A percentile compares a stretch with the other conserved stretches of the same genome.
Conservation (phyloP, 306 rosid species). For the Mucuna pruriens region DNA sequence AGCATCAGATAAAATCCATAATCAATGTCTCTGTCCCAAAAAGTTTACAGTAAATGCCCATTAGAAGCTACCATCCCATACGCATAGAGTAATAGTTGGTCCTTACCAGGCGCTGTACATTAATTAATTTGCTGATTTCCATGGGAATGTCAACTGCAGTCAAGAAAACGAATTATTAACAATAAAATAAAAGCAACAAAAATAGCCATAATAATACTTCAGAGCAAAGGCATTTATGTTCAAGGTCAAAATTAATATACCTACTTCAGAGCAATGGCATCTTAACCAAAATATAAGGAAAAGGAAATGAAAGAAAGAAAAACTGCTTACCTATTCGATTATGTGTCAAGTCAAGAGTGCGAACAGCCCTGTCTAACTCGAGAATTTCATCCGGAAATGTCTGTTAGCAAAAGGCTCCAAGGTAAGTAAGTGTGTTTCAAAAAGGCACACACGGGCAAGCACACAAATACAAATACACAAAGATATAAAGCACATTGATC, state of each 20-base stretch:
- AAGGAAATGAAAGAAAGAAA: slow-evolving; percentile 28
- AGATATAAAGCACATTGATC: neutral
- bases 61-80: slow-evolving; percentile 9
- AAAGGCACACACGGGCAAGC: neutral
- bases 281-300: slow-evolving; percentile 23
- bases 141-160: slow-evolving; percentile 82
- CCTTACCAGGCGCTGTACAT: slow-evolving; percentile 88
- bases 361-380: slow-evolving; percentile 77
- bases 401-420: slow-evolving; percentile 44
- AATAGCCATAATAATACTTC: neutral
- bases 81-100: slow-evolving; percentile 25
- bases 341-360: slow-evolving; percentile 82
- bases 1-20: neutral
- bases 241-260: neutral
- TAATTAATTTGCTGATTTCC: slow-evolving; percentile 74
- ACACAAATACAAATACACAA: neutral
- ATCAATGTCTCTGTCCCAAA: neutral
- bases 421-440: slow-evolving; percentile 20
- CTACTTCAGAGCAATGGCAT: slow-evolving; percentile 19
- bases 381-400: slow-evolving; percentile 86
- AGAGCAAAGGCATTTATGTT: slow-evolving; percentile 16
- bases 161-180: slow-evolving; percentile 30
- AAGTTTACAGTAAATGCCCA: neutral
- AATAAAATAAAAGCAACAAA: neutral
- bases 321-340: slow-evolving; percentile 72